phyloP scores from a whole-genome alignment of 2,329 filamentous ascomycete genomes.

The Epichloe sibirici region DNA sequence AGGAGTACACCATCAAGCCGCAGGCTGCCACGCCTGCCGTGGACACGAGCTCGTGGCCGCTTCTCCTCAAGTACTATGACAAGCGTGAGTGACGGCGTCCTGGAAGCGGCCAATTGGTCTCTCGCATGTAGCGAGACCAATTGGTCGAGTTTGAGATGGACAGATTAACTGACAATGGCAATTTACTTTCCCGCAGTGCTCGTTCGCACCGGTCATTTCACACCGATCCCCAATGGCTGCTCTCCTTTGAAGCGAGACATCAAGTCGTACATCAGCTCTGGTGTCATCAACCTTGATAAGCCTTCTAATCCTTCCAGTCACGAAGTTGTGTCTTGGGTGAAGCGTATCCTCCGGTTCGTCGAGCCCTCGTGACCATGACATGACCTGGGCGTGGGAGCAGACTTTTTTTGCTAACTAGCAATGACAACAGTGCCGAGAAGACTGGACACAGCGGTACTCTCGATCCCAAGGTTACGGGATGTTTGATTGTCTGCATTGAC shows the following conservation, averaged over 20 bases:
- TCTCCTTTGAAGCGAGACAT: constrained; percentile 86
- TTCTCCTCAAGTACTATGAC: constrained; percentile 93
- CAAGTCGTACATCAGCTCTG: constrained; percentile 92
- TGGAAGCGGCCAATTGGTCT: background rate
- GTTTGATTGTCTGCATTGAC: constrained; percentile 89
- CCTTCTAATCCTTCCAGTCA: constrained; percentile 95
- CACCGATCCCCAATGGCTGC: constrained; percentile 87
- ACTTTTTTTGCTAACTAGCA: background rate
- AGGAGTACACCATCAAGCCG: constrained; percentile 84
- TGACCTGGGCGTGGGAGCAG: background rate
- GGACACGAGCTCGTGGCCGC: constrained; percentile 82
- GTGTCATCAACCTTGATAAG: constrained; percentile 82
- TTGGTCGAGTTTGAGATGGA: background rate
- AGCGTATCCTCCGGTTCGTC: constrained; percentile 79
- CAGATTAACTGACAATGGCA: constrained; percentile 4
- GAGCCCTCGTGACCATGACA: background rate
- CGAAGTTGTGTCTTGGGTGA: constrained; percentile 98
- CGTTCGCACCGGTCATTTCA: constrained; percentile 91
- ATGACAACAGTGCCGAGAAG: constrained; percentile 50
- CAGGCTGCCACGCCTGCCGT: constrained; percentile 66
- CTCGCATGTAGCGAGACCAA: background rate
- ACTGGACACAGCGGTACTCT: constrained; percentile 97
- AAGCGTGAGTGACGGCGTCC: constrained; percentile 50
- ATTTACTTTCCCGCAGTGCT: constrained; percentile 46
- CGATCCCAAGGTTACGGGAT: constrained; percentile 95